Evolutionary conservation across 495 filamentous ascomycete species (phyloP).

Genomic region (Aspergillus sclerotioniger): DNA sequence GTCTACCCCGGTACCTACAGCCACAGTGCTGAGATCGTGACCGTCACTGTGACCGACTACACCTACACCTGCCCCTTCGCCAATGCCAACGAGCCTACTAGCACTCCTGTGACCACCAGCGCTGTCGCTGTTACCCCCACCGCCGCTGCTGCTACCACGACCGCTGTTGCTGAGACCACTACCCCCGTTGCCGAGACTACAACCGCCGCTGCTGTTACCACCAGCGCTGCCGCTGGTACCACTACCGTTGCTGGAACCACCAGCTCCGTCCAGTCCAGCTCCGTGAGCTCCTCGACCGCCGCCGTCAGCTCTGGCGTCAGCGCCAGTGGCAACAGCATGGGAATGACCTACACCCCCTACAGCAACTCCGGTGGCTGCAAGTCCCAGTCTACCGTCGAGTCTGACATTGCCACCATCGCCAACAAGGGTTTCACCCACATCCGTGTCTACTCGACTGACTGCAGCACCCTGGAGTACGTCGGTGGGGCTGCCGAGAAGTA

Average conservation of each 20-base stretch:
- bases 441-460: slow-evolving; percentile 93
- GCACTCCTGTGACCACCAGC: slow-evolving; percentile 22
- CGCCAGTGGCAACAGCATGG: slow-evolving; percentile 60
- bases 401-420: slow-evolving; percentile 68
- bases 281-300: slow-evolving; percentile 14
- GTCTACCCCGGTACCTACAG: slow-evolving; percentile 73
- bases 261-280: neutral
- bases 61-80: slow-evolving; percentile 73
- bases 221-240: slow-evolving; percentile 15
- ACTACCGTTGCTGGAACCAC: slow-evolving; percentile 3
- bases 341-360: slow-evolving; percentile 93
- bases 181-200: slow-evolving; percentile 15
- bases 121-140: slow-evolving; percentile 24
- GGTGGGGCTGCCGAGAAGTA: slow-evolving; percentile 58
- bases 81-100: slow-evolving; percentile 30
- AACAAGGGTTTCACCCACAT: slow-evolving; percentile 72
- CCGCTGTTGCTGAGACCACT: slow-evolving; percentile 16
- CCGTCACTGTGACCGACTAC: slow-evolving; percentile 64
- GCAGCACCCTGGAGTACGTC: slow-evolving; percentile 72
- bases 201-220: slow-evolving; percentile 17
- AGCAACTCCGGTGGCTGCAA: slow-evolving; percentile 63
- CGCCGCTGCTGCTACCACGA: slow-evolving; percentile 19
- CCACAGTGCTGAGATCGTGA: slow-evolving; percentile 62
- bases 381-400: slow-evolving; percentile 53
- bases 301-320: slow-evolving; percentile 14